Conservation (phyloP, 129 eudicot genomes). For the Artemisia tridentata region DNA sequence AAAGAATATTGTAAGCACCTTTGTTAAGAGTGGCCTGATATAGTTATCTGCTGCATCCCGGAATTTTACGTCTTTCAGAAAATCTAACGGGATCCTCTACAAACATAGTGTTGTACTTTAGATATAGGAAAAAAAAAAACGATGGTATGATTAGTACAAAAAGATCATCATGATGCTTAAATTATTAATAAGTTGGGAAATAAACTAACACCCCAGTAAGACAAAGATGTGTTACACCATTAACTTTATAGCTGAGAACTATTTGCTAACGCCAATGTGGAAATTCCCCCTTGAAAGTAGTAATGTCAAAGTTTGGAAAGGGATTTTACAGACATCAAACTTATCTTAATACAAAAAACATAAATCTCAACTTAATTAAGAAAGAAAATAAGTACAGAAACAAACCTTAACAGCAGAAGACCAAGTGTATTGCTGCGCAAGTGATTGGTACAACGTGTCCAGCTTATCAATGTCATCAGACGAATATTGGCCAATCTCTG, state of each 20-base stretch:
- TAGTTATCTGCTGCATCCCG: conserved; percentile 71
- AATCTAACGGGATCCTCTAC: conserved; percentile 93
- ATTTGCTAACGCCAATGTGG: too few species aligned
- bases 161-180: not conserved
- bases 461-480: conserved; percentile 63
- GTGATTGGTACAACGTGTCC: conserved; percentile 74
- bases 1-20: conserved; percentile 36
- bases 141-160: not conserved
- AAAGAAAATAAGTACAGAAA: conserved; percentile 7
- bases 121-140: not conserved
- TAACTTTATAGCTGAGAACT: too few species aligned
- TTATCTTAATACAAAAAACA: not conserved
- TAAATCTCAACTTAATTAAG: not conserved
- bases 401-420: conserved; percentile 96
- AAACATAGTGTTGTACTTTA: conserved; percentile 19
- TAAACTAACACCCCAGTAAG: too few species aligned
- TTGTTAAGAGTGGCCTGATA: conserved; percentile 71
- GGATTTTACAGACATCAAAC: not conserved
- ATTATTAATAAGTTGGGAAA: not conserved
- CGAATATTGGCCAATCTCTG: conserved; percentile 56
- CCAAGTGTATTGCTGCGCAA: conserved; percentile 72
- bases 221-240: too few species aligned
- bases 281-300: too few species aligned
- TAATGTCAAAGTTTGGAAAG: not conserved
- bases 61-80: conserved; percentile 68